A percentile compares a stretch with the other conserved stretches of the same genome.
Evolutionary conservation across 371 early-diverging fungal species (phyloP).

Genomic region (Mortierella polycephala): DNA sequence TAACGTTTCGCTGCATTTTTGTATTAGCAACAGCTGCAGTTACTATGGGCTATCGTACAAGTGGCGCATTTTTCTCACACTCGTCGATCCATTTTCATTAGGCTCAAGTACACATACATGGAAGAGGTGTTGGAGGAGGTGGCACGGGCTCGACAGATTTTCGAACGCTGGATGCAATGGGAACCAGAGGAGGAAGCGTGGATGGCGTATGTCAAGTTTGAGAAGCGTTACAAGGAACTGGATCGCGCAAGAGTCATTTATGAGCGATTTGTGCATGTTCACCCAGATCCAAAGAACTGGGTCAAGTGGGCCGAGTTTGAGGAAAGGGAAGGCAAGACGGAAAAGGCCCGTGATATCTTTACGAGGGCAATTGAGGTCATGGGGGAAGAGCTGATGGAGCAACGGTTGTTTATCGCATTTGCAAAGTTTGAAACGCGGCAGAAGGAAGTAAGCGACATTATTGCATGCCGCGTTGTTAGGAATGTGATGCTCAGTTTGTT

Average conservation of each 20-base stretch:
- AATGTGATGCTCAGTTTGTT: not conserved
- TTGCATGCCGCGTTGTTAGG: not conserved
- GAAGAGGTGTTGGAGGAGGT: conserved; percentile 95
- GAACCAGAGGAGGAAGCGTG: conserved; percentile 94
- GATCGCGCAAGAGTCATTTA: conserved; percentile 86
- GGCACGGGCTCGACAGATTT: conserved; percentile 90
- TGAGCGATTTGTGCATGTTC: conserved; percentile 87
- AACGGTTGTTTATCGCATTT: conserved; percentile 91
- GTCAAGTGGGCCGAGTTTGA: conserved; percentile 96
- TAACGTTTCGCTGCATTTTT: not conserved
- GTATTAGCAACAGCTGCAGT: too few relatives aligned
- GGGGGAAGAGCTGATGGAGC: conserved; percentile 90
- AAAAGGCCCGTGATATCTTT: conserved; percentile 86
- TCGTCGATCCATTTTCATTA: conserved; percentile 9
- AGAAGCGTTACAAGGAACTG: conserved; percentile 86
- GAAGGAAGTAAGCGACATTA: conserved; percentile 71
- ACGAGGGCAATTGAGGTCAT: conserved; percentile 88
- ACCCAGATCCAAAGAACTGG: conserved; percentile 96
- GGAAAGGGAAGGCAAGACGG: conserved; percentile 81
- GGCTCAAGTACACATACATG: conserved; percentile 94
- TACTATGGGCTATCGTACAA: too few relatives aligned
- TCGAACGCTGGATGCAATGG: conserved; percentile 99
- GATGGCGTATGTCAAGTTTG: conserved; percentile 95
- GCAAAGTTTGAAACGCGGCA: conserved; percentile 93
- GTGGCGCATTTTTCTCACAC: too few relatives aligned